Percentiles rank a stretch among this genome's conserved stretches.
Conservation (phyloP, 1,284 basidiomycete species). For the Sutorius eximius region DNA sequence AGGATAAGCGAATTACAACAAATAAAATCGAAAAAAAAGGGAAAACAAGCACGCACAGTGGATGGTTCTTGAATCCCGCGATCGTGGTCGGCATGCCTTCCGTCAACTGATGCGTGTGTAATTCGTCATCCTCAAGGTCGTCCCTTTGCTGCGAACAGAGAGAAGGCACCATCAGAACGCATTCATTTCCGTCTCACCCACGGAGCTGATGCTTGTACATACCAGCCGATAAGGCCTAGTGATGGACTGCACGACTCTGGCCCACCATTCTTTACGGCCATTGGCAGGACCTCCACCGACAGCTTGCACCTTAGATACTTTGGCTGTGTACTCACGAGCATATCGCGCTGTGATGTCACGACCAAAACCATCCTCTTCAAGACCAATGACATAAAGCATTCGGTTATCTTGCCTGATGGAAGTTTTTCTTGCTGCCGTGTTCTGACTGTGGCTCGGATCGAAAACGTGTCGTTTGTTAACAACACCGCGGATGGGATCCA, state of each 20-base stretch:
- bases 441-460: constrained; percentile 60
- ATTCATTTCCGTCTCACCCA: constrained; percentile 28
- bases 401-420: constrained; percentile 64
- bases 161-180: constrained; percentile 15
- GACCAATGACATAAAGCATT: constrained; percentile 91
- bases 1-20: constrained; percentile 6
- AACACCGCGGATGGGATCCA: constrained; percentile 83
- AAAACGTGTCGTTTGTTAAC: constrained; percentile 83
- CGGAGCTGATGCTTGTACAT: constrained; percentile 32
- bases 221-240: constrained; percentile 80
- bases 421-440: constrained; percentile 20
- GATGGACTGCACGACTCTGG: constrained; percentile 60
- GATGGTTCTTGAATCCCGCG: constrained; percentile 94
- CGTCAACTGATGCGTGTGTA: constrained; percentile 73
- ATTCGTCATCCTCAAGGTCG: constrained; percentile 92
- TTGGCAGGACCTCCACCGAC: constrained; percentile 46
- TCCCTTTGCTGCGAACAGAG: constrained; percentile 72
- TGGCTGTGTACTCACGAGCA: constrained; percentile 81
- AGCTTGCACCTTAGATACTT: constrained; percentile 81
- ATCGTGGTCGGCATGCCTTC: constrained; percentile 97
- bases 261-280: constrained; percentile 86
- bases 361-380: constrained; percentile 87
- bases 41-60: constrained; percentile 57
- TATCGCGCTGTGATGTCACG: constrained; percentile 77
- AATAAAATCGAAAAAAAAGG: neutral